Evolutionary conservation across 2,329 filamentous ascomycete species (phyloP), one percentile per base, ranked within the genome.

Genomic region (Penicillium sclerotigenum): DNA sequence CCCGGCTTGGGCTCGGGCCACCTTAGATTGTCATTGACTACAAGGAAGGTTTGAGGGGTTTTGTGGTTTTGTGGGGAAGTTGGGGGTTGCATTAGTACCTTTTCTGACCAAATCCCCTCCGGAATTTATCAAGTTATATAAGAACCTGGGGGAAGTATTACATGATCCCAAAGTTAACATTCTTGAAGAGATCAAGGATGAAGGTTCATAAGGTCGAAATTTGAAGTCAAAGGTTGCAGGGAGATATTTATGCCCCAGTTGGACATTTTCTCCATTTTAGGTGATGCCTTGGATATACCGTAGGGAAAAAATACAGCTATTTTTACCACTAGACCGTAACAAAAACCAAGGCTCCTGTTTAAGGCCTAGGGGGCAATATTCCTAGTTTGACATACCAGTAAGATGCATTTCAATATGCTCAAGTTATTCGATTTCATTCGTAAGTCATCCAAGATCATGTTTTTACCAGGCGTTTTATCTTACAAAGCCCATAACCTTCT

Each of bases 21-120:
- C 41, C 34, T 34, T 47, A 50, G 52, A 51, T 55, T 52, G 24
- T 65, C 62, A 64, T 65, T 38, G 58, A 60, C 45, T 59, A 24
- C n/a, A 43, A 28, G 52, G 37, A 59, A 56, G 47, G 49, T 59
- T 59, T 49, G 54, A 38, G 42, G 28, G 4, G 26, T 54, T 43
- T 45, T 22, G 26, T 40, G 41, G 29, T 52, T 28, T 36, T 54
- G 59, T 58, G 62, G 60, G 57, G 51, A 47, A 47, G 14, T 22
- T 31, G 22, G 46, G 28, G 18, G 16, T 34, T 18, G 1, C 5
- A 46, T 26, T 24, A 11, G 33, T 37, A 36, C 36, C 26, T 26
- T 47, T 1, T 26, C 31, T 11, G 31, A 34, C 10, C 22, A 31
- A 22, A 16, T 4, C 8, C n/a, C 24, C 5, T 9, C 9, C 13